Base-by-base conservation (phyloP, 495 filamentous ascomycete genomes). In the Aspergillus campestris region DNA sequence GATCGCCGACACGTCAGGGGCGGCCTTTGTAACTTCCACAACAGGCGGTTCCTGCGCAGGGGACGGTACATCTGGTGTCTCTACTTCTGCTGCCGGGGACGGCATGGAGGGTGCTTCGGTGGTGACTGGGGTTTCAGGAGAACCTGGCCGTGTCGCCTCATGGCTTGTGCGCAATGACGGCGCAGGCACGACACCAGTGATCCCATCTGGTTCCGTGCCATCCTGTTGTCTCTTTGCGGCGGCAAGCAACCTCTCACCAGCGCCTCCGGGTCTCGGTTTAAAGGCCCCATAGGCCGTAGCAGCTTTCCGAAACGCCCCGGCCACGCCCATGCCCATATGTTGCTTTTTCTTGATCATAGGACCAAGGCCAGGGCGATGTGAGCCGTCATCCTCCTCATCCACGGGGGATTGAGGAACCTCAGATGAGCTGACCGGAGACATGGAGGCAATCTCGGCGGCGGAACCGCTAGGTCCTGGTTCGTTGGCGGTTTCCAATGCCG, bases 261-360 rank as follows among this genome's bases (percentile, higher is more conserved):
- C 88, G 42, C 87, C 89, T 29, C 88, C 87, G 11, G 82, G 79
- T 32, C 89, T 77, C 12, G 89, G 88, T 55, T 86, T 90, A 70
- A 96, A 96, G 13, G 82, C 83, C 49, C 73, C 76, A 45, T 86
- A 83, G n/a, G 88, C 81, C 30, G 75, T 81, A 9, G 92, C 89
- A 31, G 89, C 89, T 59, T 89, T 89, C 55, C 84, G 82, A 48
- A 96, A 81, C n/a, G 78, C 71, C 31, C 80, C 81, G 24, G 85
- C 86, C 52, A 92, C 72, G 35, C 92, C 84, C 29, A 70, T 75
- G 38, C 64, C 84, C 29, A 70, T 75, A 38, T 63, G 74, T 0
- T 81, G 82, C 52, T 78, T 79, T 45, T 89, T 83, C 63, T 90
- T 92, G 45, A 95, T 82, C 89, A 94, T 95, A 32, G 89, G 87